A percentile compares a stretch with the other conserved stretches of the same genome.
phyloP scores from a whole-genome alignment of 805 yeast species.

The Kuraishia capsulata region DNA sequence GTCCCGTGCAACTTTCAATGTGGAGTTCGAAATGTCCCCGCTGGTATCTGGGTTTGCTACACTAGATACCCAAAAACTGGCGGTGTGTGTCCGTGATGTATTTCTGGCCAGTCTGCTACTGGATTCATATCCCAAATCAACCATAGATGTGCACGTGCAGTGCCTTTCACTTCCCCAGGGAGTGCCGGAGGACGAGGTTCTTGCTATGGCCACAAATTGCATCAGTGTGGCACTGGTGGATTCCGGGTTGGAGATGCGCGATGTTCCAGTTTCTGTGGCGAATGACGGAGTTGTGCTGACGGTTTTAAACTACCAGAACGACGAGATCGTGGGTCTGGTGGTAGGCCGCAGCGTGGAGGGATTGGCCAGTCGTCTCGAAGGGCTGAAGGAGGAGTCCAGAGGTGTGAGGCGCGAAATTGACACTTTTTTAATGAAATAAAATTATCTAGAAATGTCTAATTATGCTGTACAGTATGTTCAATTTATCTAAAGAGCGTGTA shows the following conservation, averaged over 20 bases:
- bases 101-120: slow-evolving; percentile 39
- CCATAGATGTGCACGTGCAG: slow-evolving; percentile 48
- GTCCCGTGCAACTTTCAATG: neutral
- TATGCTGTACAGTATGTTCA: too few species aligned
- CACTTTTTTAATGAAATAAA: neutral
- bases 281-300: slow-evolving; percentile 27
- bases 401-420: neutral
- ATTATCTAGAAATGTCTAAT: neutral
- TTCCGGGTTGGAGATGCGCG: slow-evolving; percentile 73
- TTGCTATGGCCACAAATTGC: slow-evolving; percentile 24
- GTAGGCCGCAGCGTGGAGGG: neutral
- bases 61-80: neutral
- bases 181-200: neutral
- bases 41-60: slow-evolving; percentile 15
- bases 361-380: neutral
- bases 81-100: slow-evolving; percentile 2
- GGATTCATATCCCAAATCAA: slow-evolving; percentile 80
- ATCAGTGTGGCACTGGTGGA: slow-evolving; percentile 73
- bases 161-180: neutral
- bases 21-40: slow-evolving; percentile 9
- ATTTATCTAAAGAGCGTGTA: too few species aligned
- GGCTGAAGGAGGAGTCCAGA: neutral
- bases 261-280: slow-evolving; percentile 25
- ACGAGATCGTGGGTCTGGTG: slow-evolving; percentile 47
- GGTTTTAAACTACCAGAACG: slow-evolving; percentile 43